Evolutionary conservation across 306 rosid genomes (phyloP), one percentile per base, ranked within the genome.

Genomic region (Begonia peltatifolia): DNA sequence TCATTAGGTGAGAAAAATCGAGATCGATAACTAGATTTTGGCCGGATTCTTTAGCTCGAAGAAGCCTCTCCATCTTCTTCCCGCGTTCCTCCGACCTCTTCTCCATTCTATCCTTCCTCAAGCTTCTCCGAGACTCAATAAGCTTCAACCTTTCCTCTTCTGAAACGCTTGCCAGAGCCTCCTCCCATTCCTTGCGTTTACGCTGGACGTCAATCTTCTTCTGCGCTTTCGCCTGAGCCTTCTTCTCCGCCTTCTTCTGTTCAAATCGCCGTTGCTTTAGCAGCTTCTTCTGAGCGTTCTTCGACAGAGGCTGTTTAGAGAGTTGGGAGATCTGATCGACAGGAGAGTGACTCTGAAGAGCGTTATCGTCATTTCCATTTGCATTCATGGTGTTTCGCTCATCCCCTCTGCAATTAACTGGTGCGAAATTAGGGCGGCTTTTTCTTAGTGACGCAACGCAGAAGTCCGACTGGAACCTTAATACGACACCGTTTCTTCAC

Each of bases 171-270:
- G 82, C 78, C 25, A 89, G 70, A 5, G 46, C 79, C 54, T 85
- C 85, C 49, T 82, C 83, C 97, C 97, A 89, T 50, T 84, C 95
- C 74, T 66, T 86, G 15, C 94, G 70, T 72, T 85, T 89, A 23
- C 87, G 65, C 69, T 89, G 95, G 0, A 10, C 69, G 2, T 74
- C 80, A 46, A 12, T 70, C 69, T 58, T 79, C 80, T 75, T 82
- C 30, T 67, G 80, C 76, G 68, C 90, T 64, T 89, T 89, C 11
- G 43, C 74, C 65, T 48, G 59, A 1, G 80, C 85, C 62, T 89
- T 89, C 87, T 85, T 89, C 74, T 85, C 94, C 14, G 77, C 90
- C 63, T 82, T 89, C 68, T 67, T 85, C 54, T 75, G 87, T 47
- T 85, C 94, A 74, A 58, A 90, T 46, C 72, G 73, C 56, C 78